A percentile compares a stretch with the other conserved stretches of the same genome.
These are phyloP conservation scores for Triadica sebifera DNA, from an alignment of 345 rosid species.

Conservation along the genomic window DNA sequence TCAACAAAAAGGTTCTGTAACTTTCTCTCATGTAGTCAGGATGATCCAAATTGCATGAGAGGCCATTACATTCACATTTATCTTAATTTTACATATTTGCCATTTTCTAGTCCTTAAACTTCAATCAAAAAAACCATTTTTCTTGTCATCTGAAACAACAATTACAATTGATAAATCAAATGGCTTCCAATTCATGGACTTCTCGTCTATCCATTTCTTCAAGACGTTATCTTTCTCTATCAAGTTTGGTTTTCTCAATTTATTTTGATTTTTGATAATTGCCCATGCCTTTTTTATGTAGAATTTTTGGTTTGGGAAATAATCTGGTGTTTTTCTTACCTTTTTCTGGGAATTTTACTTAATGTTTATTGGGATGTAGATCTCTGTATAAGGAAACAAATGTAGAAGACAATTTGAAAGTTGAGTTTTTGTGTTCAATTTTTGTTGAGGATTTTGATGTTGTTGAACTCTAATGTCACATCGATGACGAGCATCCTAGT, in stretches of 20 bases:
- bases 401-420: conserved; percentile 58
- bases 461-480: conserved; percentile 82
- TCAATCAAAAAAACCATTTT: neutral
- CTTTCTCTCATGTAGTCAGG: too few species aligned
- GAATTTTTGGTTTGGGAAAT: neutral
- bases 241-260: conserved; percentile 27
- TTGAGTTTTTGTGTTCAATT: conserved; percentile 70
- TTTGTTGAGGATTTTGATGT: conserved; percentile 81
- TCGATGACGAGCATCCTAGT: conserved; percentile 87
- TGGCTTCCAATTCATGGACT: conserved; percentile 49
- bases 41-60: too few species aligned
- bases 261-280: neutral
- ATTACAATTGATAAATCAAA: neutral
- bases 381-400: conserved; percentile 59
- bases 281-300: neutral
- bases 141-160: neutral
- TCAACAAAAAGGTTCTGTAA: too few species aligned
- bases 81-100: neutral
- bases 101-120: neutral
- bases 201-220: conserved; percentile 40
- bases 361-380: conserved; percentile 25
- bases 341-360: neutral
- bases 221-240: conserved; percentile 43
- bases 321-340: neutral
- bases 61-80: too few species aligned